A percentile compares a stretch with the other conserved stretches of the same genome.
phyloP scores from a whole-genome alignment of 1,139 yeast species.

The Protomyces arabidopsidicola region DNA sequence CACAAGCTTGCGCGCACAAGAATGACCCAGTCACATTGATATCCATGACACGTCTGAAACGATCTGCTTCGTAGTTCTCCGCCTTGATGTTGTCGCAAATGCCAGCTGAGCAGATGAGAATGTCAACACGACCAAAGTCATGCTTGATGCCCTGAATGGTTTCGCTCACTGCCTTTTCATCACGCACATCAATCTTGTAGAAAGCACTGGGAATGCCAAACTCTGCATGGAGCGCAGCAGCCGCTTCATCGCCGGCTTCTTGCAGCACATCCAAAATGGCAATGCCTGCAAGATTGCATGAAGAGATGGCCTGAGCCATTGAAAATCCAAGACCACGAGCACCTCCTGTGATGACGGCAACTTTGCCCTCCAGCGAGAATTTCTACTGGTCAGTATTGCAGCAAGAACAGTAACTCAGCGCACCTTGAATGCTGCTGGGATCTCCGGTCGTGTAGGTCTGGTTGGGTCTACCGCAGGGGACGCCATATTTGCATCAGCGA shows the following conservation, averaged over 20 bases:
- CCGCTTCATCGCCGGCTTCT: constrained; percentile 26
- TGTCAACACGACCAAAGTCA: constrained; percentile 54
- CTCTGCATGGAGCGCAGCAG: constrained; percentile 20
- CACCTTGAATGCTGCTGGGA: constrained; percentile 26
- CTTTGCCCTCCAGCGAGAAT: constrained; percentile 66
- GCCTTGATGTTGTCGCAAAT: constrained; percentile 38
- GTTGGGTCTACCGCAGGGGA: background rate
- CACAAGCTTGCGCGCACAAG: constrained; percentile 68
- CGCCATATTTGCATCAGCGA: background rate
- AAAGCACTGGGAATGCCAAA: constrained; percentile 19
- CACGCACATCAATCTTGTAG: constrained; percentile 26
- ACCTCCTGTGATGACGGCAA: constrained; percentile 81
- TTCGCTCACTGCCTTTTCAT: constrained; percentile 27
- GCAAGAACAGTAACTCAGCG: background rate
- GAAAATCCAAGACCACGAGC: constrained; percentile 84
- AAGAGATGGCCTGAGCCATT: constrained; percentile 80
- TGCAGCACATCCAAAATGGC: constrained; percentile 35
- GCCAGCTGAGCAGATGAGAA: constrained; percentile 66
- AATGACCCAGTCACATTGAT: constrained; percentile 72
- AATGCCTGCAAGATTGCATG: constrained; percentile 74
- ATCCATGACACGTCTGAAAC: constrained; percentile 65
- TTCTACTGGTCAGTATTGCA: background rate
- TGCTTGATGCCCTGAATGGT: constrained; percentile 21
- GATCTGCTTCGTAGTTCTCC: constrained; percentile 67
- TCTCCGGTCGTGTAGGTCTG: background rate